phyloP scores from a whole-genome alignment of 768 basidiomycete genomes.

The Pulveroboletus ravenelii region DNA sequence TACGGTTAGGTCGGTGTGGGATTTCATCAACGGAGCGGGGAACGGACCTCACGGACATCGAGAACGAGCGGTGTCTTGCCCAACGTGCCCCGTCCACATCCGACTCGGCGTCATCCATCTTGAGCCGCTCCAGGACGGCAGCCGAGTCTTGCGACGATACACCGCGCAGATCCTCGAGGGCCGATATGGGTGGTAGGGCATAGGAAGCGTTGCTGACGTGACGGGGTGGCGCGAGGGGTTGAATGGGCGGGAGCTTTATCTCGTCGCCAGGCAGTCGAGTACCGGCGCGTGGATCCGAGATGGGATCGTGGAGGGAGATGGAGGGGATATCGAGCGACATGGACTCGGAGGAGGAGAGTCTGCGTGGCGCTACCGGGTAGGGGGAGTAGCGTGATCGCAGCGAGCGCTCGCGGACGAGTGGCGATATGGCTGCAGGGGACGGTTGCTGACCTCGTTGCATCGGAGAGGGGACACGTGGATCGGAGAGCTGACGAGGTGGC shows the following conservation, averaged over 20 bases:
- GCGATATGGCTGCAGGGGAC: conserved; percentile 24
- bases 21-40: neutral
- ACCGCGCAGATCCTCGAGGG: conserved; percentile 59
- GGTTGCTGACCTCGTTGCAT: conserved; percentile 29
- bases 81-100: conserved; percentile 27
- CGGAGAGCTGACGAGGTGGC: conserved; percentile 26
- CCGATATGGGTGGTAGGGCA: conserved; percentile 64
- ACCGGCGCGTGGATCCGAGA: conserved; percentile 23
- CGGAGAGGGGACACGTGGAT: conserved; percentile 26
- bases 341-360: conserved; percentile 22
- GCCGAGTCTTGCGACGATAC: conserved; percentile 51
- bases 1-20: conserved; percentile 7
- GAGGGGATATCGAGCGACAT: conserved; percentile 34
- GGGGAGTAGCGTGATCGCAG: conserved; percentile 39
- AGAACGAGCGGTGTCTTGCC: conserved; percentile 42
- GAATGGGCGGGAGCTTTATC: conserved; percentile 41
- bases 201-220: conserved; percentile 38
- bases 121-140: conserved; percentile 62
- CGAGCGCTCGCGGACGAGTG: conserved; percentile 22
- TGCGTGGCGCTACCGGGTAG: conserved; percentile 35
- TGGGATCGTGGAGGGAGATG: conserved; percentile 30
- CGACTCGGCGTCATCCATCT: conserved; percentile 42
- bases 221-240: conserved; percentile 29
- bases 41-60: conserved; percentile 35
- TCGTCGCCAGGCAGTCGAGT: conserved; percentile 30